Evolutionary conservation across 169 alveolate species (phyloP).

Genomic region (Plasmodium gonderi): DNA sequence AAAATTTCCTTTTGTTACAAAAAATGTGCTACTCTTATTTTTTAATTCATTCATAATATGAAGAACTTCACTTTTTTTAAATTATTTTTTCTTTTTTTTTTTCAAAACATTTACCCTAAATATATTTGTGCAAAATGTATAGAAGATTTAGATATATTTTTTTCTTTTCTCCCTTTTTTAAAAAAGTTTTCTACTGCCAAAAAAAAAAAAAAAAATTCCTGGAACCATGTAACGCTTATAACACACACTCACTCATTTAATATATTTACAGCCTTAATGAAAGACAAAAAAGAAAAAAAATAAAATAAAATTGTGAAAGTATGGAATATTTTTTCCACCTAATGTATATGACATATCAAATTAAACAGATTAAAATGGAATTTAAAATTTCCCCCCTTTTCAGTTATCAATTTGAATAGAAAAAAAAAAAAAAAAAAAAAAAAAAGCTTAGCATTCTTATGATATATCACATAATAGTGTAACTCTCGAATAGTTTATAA

Average conservation of each 20-base stretch:
- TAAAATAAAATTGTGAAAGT: neutral
- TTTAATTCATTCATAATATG: constrained; percentile 63
- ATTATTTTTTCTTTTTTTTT: constrained; percentile 38
- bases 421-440: neutral
- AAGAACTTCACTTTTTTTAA: constrained; percentile 14
- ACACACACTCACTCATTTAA: no score
- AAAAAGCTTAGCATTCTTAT: neutral
- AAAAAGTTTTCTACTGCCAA: neutral
- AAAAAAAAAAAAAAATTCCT: no score
- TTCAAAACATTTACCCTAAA: constrained; percentile 23
- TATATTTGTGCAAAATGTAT: constrained; percentile 28
- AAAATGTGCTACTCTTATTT: neutral
- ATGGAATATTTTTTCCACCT: neutral
- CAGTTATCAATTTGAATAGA: neutral
- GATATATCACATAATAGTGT: neutral
- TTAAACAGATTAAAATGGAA: neutral
- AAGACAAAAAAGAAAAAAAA: neutral
- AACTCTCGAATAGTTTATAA: neutral
- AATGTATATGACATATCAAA: neutral
- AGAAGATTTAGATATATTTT: no score
- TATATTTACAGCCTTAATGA: neutral
- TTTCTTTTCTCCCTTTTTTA: neutral
- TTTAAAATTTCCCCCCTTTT: neutral
- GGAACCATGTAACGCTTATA: no score
- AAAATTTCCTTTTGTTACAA: constrained; percentile 26